Conservation (phyloP, 495 filamentous ascomycete genomes). For the Podospora australis region DNA sequence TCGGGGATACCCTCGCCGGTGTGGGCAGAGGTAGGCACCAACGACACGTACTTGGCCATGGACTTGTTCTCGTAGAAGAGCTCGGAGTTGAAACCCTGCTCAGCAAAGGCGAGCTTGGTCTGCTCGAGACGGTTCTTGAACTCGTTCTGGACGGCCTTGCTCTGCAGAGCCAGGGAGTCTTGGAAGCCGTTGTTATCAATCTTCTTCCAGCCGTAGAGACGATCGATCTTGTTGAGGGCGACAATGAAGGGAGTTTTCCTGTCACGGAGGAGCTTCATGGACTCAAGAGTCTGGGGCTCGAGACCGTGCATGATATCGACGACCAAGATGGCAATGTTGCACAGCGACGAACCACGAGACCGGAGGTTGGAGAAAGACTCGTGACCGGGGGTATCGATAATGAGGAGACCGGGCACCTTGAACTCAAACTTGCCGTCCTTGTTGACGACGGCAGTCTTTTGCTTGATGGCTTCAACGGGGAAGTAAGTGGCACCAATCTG, state of each 20-base stretch:
- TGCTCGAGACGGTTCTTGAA: conserved; percentile 86
- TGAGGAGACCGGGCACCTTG: conserved; percentile 93
- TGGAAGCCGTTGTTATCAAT: conserved; percentile 98
- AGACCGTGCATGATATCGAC: conserved; percentile 99
- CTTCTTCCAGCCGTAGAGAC: conserved; percentile 96
- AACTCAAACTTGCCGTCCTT: conserved; percentile 84
- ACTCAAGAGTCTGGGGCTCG: conserved; percentile 96
- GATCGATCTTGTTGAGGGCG: conserved; percentile 99
- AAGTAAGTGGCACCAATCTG: conserved; percentile 99
- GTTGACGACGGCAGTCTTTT: conserved; percentile 93
- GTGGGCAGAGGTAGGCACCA: conserved; percentile 94
- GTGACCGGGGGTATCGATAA: conserved; percentile 99
- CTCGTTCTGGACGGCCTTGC: conserved; percentile 89
- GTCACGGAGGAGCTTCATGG: conserved; percentile 88
- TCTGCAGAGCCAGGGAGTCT: conserved; percentile 82
- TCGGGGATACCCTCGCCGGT: conserved; percentile 98
- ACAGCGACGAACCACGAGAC: conserved; percentile 91
- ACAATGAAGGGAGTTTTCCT: conserved; percentile 98
- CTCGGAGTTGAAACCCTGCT: conserved; percentile 97
- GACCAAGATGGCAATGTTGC: conserved; percentile 98
- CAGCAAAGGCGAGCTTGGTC: conserved; percentile 88
- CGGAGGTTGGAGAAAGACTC: conserved; percentile 99
- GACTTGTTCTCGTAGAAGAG: conserved; percentile 97
- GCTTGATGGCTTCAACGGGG: conserved; percentile 84
- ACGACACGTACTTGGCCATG: conserved; percentile 84